Evolutionary conservation across 441 rosid species (phyloP).

Genomic region (Monsonia emarginata): DNA sequence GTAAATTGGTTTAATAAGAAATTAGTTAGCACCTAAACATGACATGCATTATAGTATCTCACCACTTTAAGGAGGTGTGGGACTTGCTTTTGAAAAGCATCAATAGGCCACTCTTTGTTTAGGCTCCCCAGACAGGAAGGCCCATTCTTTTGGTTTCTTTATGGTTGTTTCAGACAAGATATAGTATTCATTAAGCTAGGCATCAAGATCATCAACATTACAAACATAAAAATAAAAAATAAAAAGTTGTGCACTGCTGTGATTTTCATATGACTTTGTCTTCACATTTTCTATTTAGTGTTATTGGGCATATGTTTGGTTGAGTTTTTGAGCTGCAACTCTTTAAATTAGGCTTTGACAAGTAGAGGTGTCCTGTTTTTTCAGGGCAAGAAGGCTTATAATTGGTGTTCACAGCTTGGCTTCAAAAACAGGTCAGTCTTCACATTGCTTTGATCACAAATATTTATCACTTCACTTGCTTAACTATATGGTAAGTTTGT

Average conservation of each 20-base stretch:
- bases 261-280: slow-evolving; percentile 48
- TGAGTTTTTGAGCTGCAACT: slow-evolving; percentile 16
- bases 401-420: slow-evolving; percentile 20
- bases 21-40: background rate
- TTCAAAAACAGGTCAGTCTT: slow-evolving; percentile 25
- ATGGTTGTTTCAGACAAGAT: slow-evolving; percentile 42
- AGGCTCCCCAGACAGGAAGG: slow-evolving; percentile 37
- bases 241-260: slow-evolving; percentile 13
- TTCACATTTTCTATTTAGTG: slow-evolving; percentile 43
- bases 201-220: slow-evolving; percentile 35
- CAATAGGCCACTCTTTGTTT: slow-evolving; percentile 20
- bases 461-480: too few relatives aligned
- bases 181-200: slow-evolving; percentile 54
- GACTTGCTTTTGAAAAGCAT: background rate
- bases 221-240: slow-evolving; percentile 20
- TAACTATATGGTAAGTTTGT: too few relatives aligned
- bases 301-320: slow-evolving; percentile 27
- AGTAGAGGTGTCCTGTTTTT: slow-evolving; percentile 34
- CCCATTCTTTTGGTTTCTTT: slow-evolving; percentile 32
- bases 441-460: background rate
- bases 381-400: slow-evolving; percentile 27
- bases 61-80: background rate
- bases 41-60: background rate
- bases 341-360: slow-evolving; percentile 29
- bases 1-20: background rate